phyloP scores from a whole-genome alignment of 179 eudicot genomes.

The Heliamphora pulchella region DNA sequence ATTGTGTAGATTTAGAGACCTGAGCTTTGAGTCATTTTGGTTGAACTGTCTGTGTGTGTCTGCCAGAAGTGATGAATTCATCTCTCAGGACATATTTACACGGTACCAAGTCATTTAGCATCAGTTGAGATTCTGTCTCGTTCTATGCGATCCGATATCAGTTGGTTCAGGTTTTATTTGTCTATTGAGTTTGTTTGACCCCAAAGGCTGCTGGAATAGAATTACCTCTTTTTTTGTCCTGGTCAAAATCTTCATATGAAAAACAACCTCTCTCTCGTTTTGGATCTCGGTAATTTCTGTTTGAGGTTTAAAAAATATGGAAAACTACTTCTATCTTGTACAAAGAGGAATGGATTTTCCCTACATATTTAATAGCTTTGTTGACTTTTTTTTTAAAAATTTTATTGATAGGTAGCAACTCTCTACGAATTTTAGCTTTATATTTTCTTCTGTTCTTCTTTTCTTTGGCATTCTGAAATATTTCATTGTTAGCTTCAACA shows the following conservation, averaged over 20 bases:
- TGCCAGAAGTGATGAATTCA: neutral
- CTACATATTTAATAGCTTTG: neutral
- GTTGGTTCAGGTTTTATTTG: neutral
- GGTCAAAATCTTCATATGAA: neutral
- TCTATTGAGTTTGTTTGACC: neutral
- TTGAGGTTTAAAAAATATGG: neutral
- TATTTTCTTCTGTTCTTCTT: no score
- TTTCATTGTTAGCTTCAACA: neutral
- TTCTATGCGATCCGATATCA: neutral
- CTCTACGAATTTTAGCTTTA: no score
- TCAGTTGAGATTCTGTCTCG: neutral
- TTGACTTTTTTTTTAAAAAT: no score
- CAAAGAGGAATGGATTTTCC: neutral
- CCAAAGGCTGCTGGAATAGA: neutral
- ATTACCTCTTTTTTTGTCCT: no score
- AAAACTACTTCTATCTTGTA: no score
- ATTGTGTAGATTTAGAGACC: neutral
- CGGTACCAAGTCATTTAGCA: neutral
- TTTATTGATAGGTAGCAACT: neutral
- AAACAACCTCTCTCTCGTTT: neutral
- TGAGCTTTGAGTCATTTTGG: neutral
- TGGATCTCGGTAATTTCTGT: neutral
- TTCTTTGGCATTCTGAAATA: no score
- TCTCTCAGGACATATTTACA: neutral
- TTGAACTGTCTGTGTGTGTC: neutral